phyloP scores from a whole-genome alignment of 371 early-diverging fungal genomes.

The Gilbertella persicaria region DNA sequence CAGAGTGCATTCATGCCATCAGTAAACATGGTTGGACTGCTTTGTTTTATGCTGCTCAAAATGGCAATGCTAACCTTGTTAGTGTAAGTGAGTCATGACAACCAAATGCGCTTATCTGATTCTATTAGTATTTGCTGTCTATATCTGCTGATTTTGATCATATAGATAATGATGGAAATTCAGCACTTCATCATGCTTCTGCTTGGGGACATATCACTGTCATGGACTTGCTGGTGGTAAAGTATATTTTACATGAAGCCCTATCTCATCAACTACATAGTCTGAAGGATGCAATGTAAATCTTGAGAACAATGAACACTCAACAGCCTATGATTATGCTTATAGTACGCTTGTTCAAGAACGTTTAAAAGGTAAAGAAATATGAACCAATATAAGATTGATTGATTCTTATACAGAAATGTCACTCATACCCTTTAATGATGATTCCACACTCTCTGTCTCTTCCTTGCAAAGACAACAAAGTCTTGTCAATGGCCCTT shows the following conservation, averaged over 20 bases:
- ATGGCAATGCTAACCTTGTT: slow-evolving; percentile 52
- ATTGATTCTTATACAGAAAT: slow-evolving; percentile 23
- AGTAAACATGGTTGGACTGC: slow-evolving; percentile 51
- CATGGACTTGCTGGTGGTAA: slow-evolving; percentile 49
- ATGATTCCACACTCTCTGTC: slow-evolving; percentile 38
- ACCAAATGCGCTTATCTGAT: background rate
- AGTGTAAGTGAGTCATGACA: slow-evolving; percentile 27
- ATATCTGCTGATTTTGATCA: slow-evolving; percentile 56
- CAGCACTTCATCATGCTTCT: slow-evolving; percentile 53
- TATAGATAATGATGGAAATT: slow-evolving; percentile 54
- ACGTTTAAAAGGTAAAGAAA: slow-evolving; percentile 37
- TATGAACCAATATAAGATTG: background rate
- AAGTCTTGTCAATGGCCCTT: slow-evolving; percentile 28
- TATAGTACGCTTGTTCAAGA: slow-evolving; percentile 44
- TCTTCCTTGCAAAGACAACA: slow-evolving; percentile 35
- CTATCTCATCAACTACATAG: slow-evolving; percentile 8
- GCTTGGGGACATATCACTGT: slow-evolving; percentile 54
- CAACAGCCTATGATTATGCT: slow-evolving; percentile 49
- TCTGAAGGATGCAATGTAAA: slow-evolving; percentile 52
- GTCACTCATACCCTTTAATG: slow-evolving; percentile 36
- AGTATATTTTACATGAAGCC: background rate
- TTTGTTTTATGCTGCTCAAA: slow-evolving; percentile 47
- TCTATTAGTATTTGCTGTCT: slow-evolving; percentile 39
- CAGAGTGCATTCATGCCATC: slow-evolving; percentile 53
- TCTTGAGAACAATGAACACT: slow-evolving; percentile 36